Base-by-base conservation (phyloP, 768 basidiomycete species). In the Boletus fagicola region DNA sequence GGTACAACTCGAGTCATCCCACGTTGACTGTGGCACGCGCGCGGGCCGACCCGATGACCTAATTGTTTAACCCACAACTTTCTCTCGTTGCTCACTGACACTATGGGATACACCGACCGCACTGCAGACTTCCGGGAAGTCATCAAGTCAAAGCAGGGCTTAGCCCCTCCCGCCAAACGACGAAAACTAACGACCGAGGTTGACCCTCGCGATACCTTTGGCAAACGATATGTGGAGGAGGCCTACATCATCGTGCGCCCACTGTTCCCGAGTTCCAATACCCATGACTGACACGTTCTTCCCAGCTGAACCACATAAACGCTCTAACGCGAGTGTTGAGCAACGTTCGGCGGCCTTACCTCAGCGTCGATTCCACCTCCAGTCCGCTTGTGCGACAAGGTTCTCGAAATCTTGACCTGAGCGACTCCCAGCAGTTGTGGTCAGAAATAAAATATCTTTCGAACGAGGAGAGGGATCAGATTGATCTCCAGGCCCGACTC, bases 391-490 rank as follows among this genome's bases (percentile, higher is more conserved):
- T 77, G 22, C 82, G 84, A 30, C 83, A 83, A 64, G 61, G 63
- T 33, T 68, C 77, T 16, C 79, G 81, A 44, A 80, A 70, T 44
- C 73, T 90, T 53, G 86, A 92, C 74, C 66, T 90, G 13, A 74
- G 68, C 24, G 75, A 75, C 51, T 68, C 80, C 47, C 73, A 77
- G 57, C 75, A 78, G 58, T 75, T 78, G 45, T 91, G 88, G 88
- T 71, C 79, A 18, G 80, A 81, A 51, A 77, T 92, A 51, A 83
- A 82, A 59, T 77, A 87, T 65, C 80, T 99, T 7, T 85, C 85
- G 10, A 94, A 98, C 68, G 85, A 92, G 60, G 95, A 99, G 71
- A 80, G 95, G 59, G 95, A 98, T 74, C 93, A 97, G 75, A 91
- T 99, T 52, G 97, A 99, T 78, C 75, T 94, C 58, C 90, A 96